Conservation (phyloP, 306 rosid genomes). For the Cicer arietinum region DNA sequence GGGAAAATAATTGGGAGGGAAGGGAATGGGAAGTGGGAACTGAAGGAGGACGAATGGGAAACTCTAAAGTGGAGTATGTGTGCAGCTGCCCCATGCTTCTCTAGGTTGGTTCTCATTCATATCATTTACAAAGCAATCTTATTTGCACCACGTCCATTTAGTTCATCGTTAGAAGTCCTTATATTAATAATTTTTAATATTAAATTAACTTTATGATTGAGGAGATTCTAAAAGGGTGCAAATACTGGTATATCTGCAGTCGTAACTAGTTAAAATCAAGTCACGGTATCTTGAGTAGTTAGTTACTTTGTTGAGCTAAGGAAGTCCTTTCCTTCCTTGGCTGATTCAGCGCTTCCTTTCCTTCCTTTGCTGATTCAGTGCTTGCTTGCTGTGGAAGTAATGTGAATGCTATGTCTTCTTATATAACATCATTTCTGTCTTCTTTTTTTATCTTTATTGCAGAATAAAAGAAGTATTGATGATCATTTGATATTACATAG, state of each 20-base stretch:
- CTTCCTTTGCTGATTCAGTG: background rate
- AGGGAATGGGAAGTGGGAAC: constrained; percentile 34
- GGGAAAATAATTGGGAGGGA: constrained; percentile 28
- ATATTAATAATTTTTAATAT: constrained; percentile 1
- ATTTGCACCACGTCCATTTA: constrained; percentile 22
- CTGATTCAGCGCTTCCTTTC: constrained; percentile 5
- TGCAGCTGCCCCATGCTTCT: constrained; percentile 31
- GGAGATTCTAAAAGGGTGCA: constrained; percentile 38
- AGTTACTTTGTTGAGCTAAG: constrained; percentile 22
- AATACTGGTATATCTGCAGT: constrained; percentile 23
- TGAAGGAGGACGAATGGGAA: constrained; percentile 36
- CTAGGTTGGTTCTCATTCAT: constrained; percentile 31
- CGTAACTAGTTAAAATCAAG: constrained; percentile 11
- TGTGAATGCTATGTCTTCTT: constrained; percentile 18
- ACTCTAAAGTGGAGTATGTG: constrained; percentile 18
- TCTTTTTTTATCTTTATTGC: constrained; percentile 34
- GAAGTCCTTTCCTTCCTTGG: background rate
- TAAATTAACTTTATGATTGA: constrained; percentile 5
- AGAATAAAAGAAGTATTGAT: constrained; percentile 31
- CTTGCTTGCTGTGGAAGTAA: constrained; percentile 16
- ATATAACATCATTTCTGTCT: constrained; percentile 18
- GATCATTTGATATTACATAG: constrained; percentile 37
- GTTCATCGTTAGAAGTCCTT: background rate
- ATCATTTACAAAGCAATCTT: constrained; percentile 22
- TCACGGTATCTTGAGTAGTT: constrained; percentile 9